Evolutionary conservation across 768 basidiomycete species (phyloP), one percentile per base, ranked within the genome.

Genomic region (Russula lepida): DNA sequence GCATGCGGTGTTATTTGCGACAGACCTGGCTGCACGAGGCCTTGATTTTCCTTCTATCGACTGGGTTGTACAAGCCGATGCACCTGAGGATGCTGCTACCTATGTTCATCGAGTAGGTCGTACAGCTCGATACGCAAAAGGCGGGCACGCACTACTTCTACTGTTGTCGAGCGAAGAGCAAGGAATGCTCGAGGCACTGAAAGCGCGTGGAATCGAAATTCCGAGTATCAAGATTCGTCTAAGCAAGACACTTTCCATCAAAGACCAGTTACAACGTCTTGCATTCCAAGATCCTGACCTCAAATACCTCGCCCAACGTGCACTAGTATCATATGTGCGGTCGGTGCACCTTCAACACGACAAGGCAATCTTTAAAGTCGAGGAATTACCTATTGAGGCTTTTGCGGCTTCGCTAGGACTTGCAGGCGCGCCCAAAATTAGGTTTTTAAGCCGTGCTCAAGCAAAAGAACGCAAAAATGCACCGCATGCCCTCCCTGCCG

Each of bases 71-170:
- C 95, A 99, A 71, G 76, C 94, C 13, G 95, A 99, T 72, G 92
- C 91, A 3, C 95, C 95, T 0, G 95, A 99, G 74, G 95, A 99
- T 69, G 92, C 88, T 6, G 94, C 97, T 51, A 99, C 94, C 12
- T 98, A 99, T 71, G 92, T 99, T 43, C 95, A 99, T 71, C 85
- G 95, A 32, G 95, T 99, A 2, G 95, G 95, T 0, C 81, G 95
- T 49, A 99, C 95, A 17, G 95, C 95, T 48, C 78, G 95, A 52
- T 98, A 98, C 69, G 87, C 95, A 70, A 88, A 88, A 63, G 84
- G 87, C 33, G 97, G 97, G 0, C 91, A 92, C 69, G 88, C 84
- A 0, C 73, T 98, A 37, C 72, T 97, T 66, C 77, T 99, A 58
- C 73, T 98, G 17, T 71, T 88, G 67, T 95, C 95, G 2, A 92